Evolutionary conservation across 1,139 yeast genomes (phyloP).

Genomic region (Nakaseomyces bracarensis): DNA sequence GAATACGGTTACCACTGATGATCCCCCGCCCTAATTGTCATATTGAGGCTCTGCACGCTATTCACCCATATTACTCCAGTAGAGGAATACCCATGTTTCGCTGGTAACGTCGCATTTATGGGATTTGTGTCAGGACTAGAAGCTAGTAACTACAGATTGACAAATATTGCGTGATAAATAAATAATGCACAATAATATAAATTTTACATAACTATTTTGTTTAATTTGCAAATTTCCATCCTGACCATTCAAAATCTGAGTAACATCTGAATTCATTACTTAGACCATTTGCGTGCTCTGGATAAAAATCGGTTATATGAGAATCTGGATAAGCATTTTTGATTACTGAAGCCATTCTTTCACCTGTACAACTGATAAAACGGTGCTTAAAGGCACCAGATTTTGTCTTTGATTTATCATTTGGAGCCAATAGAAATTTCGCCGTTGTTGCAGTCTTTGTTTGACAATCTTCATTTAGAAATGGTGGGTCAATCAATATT

Average conservation of each 20-base stretch:
- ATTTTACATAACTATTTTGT: too few relatives aligned
- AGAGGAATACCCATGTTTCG: slow-evolving; percentile 94
- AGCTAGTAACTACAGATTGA: slow-evolving; percentile 26
- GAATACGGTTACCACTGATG: slow-evolving; percentile 26
- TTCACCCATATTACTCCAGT: slow-evolving; percentile 77
- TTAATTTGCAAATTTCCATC: slow-evolving; percentile 38
- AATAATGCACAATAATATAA: too few relatives aligned
- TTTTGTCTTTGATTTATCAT: slow-evolving; percentile 33
- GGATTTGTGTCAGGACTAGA: slow-evolving; percentile 75
- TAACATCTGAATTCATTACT: slow-evolving; percentile 85
- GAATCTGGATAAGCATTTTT: slow-evolving; percentile 56
- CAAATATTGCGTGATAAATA: too few relatives aligned
- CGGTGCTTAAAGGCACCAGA: slow-evolving; percentile 42
- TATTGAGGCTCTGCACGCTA: slow-evolving; percentile 43
- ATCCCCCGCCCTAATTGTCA: slow-evolving; percentile 37
- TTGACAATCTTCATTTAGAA: slow-evolving; percentile 74
- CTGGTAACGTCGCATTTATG: slow-evolving; percentile 86
- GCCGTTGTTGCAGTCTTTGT: slow-evolving; percentile 66
- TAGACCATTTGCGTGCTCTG: slow-evolving; percentile 77
- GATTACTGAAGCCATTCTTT: slow-evolving; percentile 65
- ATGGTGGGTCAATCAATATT: slow-evolving; percentile 83
- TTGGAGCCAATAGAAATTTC: slow-evolving; percentile 43
- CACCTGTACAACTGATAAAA: slow-evolving; percentile 75
- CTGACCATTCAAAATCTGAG: slow-evolving; percentile 57
- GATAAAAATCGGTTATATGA: slow-evolving; percentile 54